Evolutionary conservation across 2,329 filamentous ascomycete genomes (phyloP).

Genomic region (Venturia pyrina): DNA sequence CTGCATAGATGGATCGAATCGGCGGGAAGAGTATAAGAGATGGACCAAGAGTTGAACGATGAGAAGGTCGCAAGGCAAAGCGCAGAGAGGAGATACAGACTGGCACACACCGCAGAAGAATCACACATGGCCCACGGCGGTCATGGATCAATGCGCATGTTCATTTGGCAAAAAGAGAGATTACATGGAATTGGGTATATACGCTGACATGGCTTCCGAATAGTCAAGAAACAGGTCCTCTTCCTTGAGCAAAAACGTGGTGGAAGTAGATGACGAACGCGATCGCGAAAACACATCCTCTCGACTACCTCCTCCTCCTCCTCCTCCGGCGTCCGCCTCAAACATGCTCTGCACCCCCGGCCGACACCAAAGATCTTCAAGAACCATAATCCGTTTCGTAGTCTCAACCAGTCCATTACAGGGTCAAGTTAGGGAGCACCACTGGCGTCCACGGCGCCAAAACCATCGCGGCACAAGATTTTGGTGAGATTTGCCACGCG

Average conservation of each 20-base stretch:
- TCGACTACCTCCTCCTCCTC: not conserved
- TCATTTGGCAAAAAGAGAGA: not conserved
- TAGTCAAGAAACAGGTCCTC: slow-evolving; percentile 89
- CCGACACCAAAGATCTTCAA: not conserved
- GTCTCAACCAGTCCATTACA: not conserved
- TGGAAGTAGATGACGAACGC: slow-evolving; percentile 38
- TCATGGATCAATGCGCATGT: not conserved
- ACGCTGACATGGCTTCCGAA: slow-evolving; percentile 14
- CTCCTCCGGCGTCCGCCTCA: not conserved
- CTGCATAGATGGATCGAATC: too few relatives aligned
- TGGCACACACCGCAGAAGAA: too few relatives aligned
- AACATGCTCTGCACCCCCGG: not conserved
- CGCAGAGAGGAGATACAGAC: too few relatives aligned
- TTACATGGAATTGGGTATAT: not conserved
- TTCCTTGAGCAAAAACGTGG: slow-evolving; percentile 90
- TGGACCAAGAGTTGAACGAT: too few relatives aligned
- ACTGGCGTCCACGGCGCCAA: not conserved
- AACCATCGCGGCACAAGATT: not conserved
- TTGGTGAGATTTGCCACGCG: not conserved
- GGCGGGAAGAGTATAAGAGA: too few relatives aligned
- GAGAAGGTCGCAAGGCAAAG: too few relatives aligned
- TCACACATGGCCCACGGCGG: not conserved
- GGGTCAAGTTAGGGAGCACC: not conserved
- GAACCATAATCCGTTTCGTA: not conserved
- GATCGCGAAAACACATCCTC: slow-evolving; percentile 14